Evolutionary conservation across 805 yeast species (phyloP).

Genomic region (Kluyveromyces starmeri): DNA sequence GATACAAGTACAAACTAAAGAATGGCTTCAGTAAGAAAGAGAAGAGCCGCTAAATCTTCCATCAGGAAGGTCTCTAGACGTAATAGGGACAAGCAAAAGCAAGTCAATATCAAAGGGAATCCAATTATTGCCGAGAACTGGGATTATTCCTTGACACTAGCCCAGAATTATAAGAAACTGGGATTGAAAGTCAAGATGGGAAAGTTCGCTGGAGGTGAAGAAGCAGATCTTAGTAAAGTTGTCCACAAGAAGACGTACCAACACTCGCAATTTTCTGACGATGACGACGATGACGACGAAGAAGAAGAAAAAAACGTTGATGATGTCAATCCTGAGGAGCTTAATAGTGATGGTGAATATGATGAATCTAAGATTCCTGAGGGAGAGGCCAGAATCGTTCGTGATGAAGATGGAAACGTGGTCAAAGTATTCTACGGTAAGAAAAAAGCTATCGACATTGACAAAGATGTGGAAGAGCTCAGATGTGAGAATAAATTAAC

Average conservation of each 20-base stretch:
- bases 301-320: constrained; percentile 15
- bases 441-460: constrained; percentile 33
- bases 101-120: constrained; percentile 57
- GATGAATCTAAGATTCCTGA: constrained; percentile 52
- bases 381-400: constrained; percentile 69
- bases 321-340: constrained; percentile 17
- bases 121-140: constrained; percentile 84
- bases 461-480: constrained; percentile 27
- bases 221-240: constrained; percentile 40
- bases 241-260: constrained; percentile 30
- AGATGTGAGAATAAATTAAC: constrained; percentile 15
- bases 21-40: constrained; percentile 72
- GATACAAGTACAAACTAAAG: too few species aligned
- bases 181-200: constrained; percentile 69
- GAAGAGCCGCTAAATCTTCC: constrained; percentile 72
- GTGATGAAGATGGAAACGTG: constrained; percentile 64
- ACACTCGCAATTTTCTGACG: constrained; percentile 17
- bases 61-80: constrained; percentile 62
- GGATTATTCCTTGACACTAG: constrained; percentile 74
- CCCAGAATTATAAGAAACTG: constrained; percentile 76
- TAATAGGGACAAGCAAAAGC: constrained; percentile 59
- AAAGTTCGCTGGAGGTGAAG: constrained; percentile 72
- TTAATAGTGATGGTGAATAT: constrained; percentile 28
- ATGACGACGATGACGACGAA: constrained; percentile 26
- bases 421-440: constrained; percentile 63